Percentiles rank a stretch among this genome's conserved stretches.
These are phyloP conservation scores for Pseudisothecium myosuroides DNA, from an alignment of 225 moss, liverwort and hornwort genomes.

Conservation along the genomic window DNA sequence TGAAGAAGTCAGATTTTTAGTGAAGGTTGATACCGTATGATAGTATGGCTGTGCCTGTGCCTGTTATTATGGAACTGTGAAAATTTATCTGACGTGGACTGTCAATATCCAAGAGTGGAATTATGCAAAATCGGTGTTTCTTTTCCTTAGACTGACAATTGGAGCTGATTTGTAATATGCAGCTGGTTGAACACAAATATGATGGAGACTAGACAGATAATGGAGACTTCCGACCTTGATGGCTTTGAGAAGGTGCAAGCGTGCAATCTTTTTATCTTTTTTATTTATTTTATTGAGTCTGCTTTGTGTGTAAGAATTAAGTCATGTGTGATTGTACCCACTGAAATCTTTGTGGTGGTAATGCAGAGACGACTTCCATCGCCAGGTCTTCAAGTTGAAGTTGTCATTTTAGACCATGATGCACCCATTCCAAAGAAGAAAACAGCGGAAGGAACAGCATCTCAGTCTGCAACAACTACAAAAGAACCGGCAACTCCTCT, in stretches of 20 bases:
- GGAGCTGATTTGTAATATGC: constrained; percentile 6
- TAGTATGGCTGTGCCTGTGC: background rate
- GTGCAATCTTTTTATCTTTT: background rate
- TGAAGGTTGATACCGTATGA: background rate
- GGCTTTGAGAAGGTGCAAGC: constrained; percentile 88
- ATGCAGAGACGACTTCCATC: constrained; percentile 90
- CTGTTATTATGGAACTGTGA: background rate
- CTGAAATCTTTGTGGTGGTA: background rate
- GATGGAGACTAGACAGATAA: constrained; percentile 90
- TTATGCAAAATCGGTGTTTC: background rate
- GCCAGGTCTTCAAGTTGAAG: constrained; percentile 92
- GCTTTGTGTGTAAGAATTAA: background rate
- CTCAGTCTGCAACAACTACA: constrained; percentile 22
- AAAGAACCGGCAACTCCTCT: constrained; percentile 22
- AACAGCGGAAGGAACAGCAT: constrained; percentile 30
- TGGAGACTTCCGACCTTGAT: constrained; percentile 80
- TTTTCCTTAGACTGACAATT: background rate
- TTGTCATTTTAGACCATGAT: constrained; percentile 91
- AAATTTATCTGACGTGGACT: background rate
- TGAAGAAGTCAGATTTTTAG: background rate
- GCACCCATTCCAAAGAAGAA: constrained; percentile 78
- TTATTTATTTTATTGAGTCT: background rate
- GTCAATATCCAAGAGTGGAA: background rate
- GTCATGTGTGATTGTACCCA: background rate
- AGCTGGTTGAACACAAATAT: constrained; percentile 99